A percentile compares a stretch with the other conserved stretches of the same genome.
phyloP scores from a whole-genome alignment of 2,329 filamentous ascomycete species.

The Hortaea sp. region DNA sequence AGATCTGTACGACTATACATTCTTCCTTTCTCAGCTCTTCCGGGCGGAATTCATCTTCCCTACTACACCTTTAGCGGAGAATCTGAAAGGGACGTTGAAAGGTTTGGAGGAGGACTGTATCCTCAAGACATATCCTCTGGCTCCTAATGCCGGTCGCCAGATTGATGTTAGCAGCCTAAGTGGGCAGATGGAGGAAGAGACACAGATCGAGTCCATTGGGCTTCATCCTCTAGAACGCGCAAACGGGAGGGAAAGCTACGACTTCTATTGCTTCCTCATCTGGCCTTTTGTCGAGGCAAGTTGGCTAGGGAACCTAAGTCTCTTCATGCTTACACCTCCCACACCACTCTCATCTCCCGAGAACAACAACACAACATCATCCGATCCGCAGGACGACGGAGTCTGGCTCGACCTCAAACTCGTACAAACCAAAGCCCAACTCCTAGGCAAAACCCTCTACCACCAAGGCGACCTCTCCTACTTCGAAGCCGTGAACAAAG shows the following conservation, averaged over 20 bases:
- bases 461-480: constrained; percentile 96
- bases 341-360: neutral
- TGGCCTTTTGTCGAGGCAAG: constrained; percentile 96
- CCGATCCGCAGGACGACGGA: constrained; percentile 39
- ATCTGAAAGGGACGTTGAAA: constrained; percentile 68
- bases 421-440: constrained; percentile 56
- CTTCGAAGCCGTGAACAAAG: constrained; percentile 97
- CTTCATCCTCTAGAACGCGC: constrained; percentile 66
- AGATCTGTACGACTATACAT: constrained; percentile 66
- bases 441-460: constrained; percentile 92
- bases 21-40: constrained; percentile 88
- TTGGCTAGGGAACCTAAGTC: constrained; percentile 81
- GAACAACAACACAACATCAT: neutral
- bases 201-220: constrained; percentile 56
- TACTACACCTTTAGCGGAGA: constrained; percentile 68
- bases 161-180: constrained; percentile 30
- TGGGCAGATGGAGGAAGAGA: constrained; percentile 9
- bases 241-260: constrained; percentile 82
- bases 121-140: constrained; percentile 33
- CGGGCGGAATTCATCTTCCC: constrained; percentile 95
- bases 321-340: constrained; percentile 59
- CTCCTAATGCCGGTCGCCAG: constrained; percentile 45
- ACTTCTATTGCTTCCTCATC: constrained; percentile 93
- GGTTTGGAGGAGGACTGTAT: constrained; percentile 72
- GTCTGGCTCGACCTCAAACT: constrained; percentile 52